A percentile compares a stretch with the other conserved stretches of the same genome.
These are phyloP conservation scores for Ostreobium quekettii DNA, from an alignment of 139 green algal species.

Conservation along the genomic window DNA sequence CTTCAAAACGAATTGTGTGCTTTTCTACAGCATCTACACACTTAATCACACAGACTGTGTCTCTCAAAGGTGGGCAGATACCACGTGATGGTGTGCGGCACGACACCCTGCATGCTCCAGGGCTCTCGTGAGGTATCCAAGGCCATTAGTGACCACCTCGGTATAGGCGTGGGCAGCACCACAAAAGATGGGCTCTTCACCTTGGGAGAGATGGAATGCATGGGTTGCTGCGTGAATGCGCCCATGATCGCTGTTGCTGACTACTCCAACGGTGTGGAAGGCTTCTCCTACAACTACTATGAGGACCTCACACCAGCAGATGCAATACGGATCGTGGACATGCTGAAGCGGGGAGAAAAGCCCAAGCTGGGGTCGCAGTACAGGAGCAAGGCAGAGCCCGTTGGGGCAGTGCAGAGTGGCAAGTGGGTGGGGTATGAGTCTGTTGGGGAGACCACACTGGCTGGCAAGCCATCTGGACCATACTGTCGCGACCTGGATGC, in stretches of 20 bases:
- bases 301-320: conserved; percentile 89
- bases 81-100: conserved; percentile 23
- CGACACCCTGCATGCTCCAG: conserved; percentile 33
- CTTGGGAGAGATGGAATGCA: conserved; percentile 99
- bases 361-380: conserved; percentile 28
- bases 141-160: conserved; percentile 34
- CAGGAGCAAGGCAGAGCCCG: conserved; percentile 63
- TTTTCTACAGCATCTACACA: too few species aligned
- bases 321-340: conserved; percentile 66
- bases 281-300: conserved; percentile 87
- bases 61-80: conserved; percentile 76
- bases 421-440: conserved; percentile 58
- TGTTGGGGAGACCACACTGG: conserved; percentile 42
- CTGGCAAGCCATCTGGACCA: conserved; percentile 38
- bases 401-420: conserved; percentile 41
- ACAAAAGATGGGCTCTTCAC: conserved; percentile 91
- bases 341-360: conserved; percentile 61
- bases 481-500: conserved; percentile 61
- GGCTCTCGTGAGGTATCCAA: conserved; percentile 37
- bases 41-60: conserved; percentile 8
- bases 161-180: conserved; percentile 55
- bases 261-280: conserved; percentile 58
- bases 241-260: conserved; percentile 96
- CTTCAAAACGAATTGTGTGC: too few species aligned
- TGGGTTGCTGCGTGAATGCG: conserved; percentile 97